phyloP scores from a whole-genome alignment of 352 stramenopile genomes.

The Blastocystis sp. region DNA sequence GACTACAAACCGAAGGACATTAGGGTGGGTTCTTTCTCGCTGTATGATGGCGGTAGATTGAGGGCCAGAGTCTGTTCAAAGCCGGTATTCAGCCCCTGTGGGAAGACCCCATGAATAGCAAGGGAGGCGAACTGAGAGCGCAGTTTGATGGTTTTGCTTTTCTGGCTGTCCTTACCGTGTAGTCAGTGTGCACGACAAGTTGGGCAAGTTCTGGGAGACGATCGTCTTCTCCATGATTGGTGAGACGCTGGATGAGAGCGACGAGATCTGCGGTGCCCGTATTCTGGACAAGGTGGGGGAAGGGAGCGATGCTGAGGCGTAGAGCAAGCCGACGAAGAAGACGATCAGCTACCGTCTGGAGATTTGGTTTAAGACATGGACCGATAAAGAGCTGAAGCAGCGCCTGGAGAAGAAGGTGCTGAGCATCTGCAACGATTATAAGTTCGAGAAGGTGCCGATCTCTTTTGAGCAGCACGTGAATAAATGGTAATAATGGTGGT shows the following conservation, averaged over 20 bases:
- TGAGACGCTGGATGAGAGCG: constrained; percentile 80
- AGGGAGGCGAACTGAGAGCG: constrained; percentile 78
- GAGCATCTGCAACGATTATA: constrained; percentile 33
- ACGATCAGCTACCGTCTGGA: constrained; percentile 71
- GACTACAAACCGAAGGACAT: constrained; percentile 47
- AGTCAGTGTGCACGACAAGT: constrained; percentile 78
- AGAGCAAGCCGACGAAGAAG: constrained; percentile 66
- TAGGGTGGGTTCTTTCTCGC: neutral
- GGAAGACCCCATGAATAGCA: constrained; percentile 84
- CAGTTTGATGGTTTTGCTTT: constrained; percentile 61
- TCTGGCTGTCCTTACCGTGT: constrained; percentile 26
- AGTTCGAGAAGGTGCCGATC: constrained; percentile 8
- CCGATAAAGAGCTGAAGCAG: constrained; percentile 70
- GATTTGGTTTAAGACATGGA: constrained; percentile 71
- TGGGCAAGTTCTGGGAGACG: constrained; percentile 84
- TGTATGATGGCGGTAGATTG: constrained; percentile 60
- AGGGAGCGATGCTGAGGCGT: neutral
- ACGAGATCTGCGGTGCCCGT: constrained; percentile 85
- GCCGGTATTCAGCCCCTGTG: constrained; percentile 83
- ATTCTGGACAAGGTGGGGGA: constrained; percentile 82
- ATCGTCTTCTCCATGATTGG: constrained; percentile 84
- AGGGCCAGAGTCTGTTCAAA: constrained; percentile 79
- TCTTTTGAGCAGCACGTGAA: constrained; percentile 11
- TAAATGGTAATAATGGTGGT: neutral
- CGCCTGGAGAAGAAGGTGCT: constrained; percentile 62